Evolutionary conservation across 371 early-diverging fungal genomes (phyloP), one percentile per base, ranked within the genome.

Genomic region (Basidiobolus meristosporus): DNA sequence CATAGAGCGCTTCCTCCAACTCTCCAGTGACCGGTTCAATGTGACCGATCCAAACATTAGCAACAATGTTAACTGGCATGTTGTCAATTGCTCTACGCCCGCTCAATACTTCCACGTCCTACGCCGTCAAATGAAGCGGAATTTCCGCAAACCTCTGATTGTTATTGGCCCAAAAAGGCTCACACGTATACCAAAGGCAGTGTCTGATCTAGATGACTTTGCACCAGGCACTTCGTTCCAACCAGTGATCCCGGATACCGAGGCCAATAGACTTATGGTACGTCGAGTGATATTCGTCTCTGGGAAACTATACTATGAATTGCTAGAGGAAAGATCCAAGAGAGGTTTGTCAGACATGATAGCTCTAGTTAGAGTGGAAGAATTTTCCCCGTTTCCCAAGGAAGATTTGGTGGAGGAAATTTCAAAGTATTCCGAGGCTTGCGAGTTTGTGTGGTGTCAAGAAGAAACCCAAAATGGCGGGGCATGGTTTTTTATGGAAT

Each of bases 401-500:
- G 64, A 64, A 45, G 60, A 67, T 7, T 68, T 76, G 22, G 47
- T 90, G 14, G 38, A 56, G 40, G 36, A 55, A 15, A 52, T 92
- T 14, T 52, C 48, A 23, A 62, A 69, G 35, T 88, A 69, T 53
- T 42, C 51, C 12, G 61, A 65, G 17, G 82, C 73, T n/a, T 3
- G 3, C 3, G 79, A 90, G 29, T 82, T 79, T 54, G 59, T 77
- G 1, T 96, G 87, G 84, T 77, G 82, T 44, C 97, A 96, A 54
- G 97, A 96, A 54, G 97, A 96, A 47, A 87, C 85, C n/a, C 77
- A 84, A 56, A 96, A 96, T 56, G 75, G 78, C 14, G 97, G 97
- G 19, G 79, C 79, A 12, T 95, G 73, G 50, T 50, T 77, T 2
- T 26, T 26, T 26, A 26, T 26, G 26, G 26, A 26, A 9, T 9